Evolutionary conservation across 768 basidiomycete genomes (phyloP).

Genomic region (Calvatia gigantea): DNA sequence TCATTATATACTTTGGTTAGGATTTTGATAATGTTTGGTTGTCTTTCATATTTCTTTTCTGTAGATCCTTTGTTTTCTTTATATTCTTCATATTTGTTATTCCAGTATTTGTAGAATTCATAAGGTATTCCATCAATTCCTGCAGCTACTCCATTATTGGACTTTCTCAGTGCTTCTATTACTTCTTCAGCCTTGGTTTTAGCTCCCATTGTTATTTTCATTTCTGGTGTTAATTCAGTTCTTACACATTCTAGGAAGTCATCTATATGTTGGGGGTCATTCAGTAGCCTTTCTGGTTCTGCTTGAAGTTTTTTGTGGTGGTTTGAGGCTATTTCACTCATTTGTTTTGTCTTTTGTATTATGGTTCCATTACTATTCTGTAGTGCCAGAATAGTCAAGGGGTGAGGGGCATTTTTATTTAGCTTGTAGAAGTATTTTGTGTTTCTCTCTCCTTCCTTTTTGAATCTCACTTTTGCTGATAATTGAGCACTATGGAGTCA

Average conservation of each 20-base stretch:
- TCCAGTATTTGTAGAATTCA: constrained; percentile 22
- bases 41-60: constrained; percentile 1
- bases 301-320: neutral
- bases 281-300: constrained; percentile 17
- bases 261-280: constrained; percentile 32
- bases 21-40: constrained; percentile 8
- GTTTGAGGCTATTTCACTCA: constrained; percentile 5
- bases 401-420: neutral
- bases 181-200: neutral
- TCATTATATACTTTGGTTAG: constrained; percentile 20
- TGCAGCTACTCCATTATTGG: constrained; percentile 15
- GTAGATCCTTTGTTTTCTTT: neutral
- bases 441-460: neutral
- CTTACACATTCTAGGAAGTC: constrained; percentile 16
- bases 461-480: neutral
- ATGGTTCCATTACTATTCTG: neutral
- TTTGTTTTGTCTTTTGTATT: neutral
- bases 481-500: neutral
- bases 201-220: neutral
- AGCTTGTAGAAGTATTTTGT: neutral
- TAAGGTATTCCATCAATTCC: constrained; percentile 22
- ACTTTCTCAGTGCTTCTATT: neutral
- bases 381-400: neutral
- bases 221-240: neutral
- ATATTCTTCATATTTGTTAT: neutral